Evolutionary conservation across 1,139 yeast genomes (phyloP), one percentile per base, ranked within the genome.

Genomic region (Starmera stellimalicola): DNA sequence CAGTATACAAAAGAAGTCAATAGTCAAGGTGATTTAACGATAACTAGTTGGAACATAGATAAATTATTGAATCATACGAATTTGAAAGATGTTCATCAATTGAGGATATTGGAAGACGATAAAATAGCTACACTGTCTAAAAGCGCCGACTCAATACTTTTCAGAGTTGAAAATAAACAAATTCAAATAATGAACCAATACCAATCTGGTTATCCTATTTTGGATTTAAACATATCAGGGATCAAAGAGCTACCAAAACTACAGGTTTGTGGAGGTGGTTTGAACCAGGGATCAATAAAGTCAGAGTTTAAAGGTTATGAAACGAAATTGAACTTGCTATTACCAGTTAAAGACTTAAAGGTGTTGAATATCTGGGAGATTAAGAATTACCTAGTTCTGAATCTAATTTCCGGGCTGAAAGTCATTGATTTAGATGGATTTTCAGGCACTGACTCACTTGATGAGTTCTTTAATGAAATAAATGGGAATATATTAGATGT

Each of bases 401-500:
- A 32, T 18, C 33, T 36, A 5, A 25, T 45, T 1, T 36, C 34
- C 8, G 36, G 38, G 6, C 8, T 29, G 9, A 31, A 27, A 15
- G 24, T 41, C 1, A 36, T 5, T 3, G 20, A 11, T 5, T n/a
- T 18, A 8, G 29, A 18, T 2, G 16, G 10, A 1, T 12, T 32
- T 10, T 7, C 7, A n/a, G n/a, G n/a, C n/a, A n/a, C n/a, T n/a
- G n/a, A n/a, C n/a, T n/a, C n/a, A n/a, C n/a, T n/a, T n/a, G n/a
- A n/a, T n/a, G n/a, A n/a, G n/a, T n/a, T n/a, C n/a, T n/a, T n/a
- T n/a, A 7, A 37, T 2, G 39, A 36, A 10, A 34, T 50, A n/a
- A 36, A 43, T 31, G 57, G 57, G 3, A 30, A 33, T 1, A 19
- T 54, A 2, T 29, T 42, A 16, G 48, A 45, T 23, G 11, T 53